phyloP scores from a whole-genome alignment of 2,329 filamentous ascomycete genomes.

The Colletotrichum sp. region DNA sequence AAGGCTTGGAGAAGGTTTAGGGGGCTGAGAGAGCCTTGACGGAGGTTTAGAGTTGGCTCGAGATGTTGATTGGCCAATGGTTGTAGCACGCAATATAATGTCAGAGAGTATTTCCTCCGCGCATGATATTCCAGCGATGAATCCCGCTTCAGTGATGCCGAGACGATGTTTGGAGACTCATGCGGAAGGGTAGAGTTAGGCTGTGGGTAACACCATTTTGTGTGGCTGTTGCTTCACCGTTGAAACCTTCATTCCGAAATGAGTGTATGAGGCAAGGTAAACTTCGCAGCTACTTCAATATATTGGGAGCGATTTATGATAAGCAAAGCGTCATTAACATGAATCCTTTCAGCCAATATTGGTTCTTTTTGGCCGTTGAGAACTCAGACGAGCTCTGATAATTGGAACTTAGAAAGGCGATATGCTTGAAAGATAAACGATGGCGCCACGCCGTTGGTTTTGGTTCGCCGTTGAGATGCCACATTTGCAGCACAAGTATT shows the following conservation, averaged over 20 bases:
- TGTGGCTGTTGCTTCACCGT: no score
- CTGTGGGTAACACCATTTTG: accelerated
- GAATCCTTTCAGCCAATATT: no score
- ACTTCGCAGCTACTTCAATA: no score
- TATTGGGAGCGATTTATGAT: no score
- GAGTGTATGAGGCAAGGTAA: accelerated
- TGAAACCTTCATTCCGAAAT: no score
- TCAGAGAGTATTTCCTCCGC: no score
- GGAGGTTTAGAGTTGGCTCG: neutral
- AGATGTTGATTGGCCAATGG: no score
- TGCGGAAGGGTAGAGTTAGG: accelerated
- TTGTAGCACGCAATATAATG: no score
- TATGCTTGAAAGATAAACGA: neutral
- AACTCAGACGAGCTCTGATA: neutral
- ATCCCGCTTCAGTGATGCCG: no score
- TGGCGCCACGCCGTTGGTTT: neutral
- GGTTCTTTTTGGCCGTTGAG: neutral
- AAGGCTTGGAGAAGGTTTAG: neutral
- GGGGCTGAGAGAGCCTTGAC: neutral
- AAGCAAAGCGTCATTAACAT: no score
- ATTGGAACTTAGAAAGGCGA: accelerated
- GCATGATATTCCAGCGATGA: no score
- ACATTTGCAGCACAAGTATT: neutral
- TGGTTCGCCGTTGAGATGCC: neutral
- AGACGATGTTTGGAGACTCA: no score